Base-by-base conservation (phyloP, 768 basidiomycete genomes). In the Infundibulicybe gibba region DNA sequence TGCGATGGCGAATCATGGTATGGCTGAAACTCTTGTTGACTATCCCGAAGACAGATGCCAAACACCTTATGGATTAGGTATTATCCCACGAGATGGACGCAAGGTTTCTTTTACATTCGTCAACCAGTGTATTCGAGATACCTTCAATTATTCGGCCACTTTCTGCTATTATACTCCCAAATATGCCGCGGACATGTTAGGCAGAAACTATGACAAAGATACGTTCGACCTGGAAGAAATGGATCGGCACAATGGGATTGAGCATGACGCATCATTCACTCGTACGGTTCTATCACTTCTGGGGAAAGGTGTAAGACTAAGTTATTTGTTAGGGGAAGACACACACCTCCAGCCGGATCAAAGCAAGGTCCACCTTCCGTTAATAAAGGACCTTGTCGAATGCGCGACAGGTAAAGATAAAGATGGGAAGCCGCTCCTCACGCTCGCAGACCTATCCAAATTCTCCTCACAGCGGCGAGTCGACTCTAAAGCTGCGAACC, bases 1-100 rank as follows among this genome's bases (percentile, higher is more conserved):
- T 53, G 83, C 86, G 0, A 69, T 92, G 78, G 87, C 89, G 6
- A 91, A 91, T 59, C 89, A 91, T 49, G 90, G 89, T 89, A 34
- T 30, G 66, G 49, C 9, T 6, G 5, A 38, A 67, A 8, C 6
- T 68, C 71, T 70, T 39, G 66, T 67, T 73, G 6, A n/a, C n/a
- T n/a, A 11, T 20, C 38, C 16, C 32, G 2, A 34, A 41, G 8
- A 25, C 25, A 3, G 25, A 25, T 25, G 25, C 13, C 45, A 6
- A 34, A 20, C 25, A 68, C 67, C 67, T 13, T 41, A n/a, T 4
- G 6, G 38, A 59, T 54, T n/a, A 70, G 90, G 90, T 15, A 79
- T 80, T 33, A 63, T 80, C 5, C 76, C 90, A 0, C 84, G 69
- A 37, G 76, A 80, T 49, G 90, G 90, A 14, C 74, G 77, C 35